Evolutionary conservation across 2,329 filamentous ascomycete genomes (phyloP).

Genomic region (Aspergillus persii): DNA sequence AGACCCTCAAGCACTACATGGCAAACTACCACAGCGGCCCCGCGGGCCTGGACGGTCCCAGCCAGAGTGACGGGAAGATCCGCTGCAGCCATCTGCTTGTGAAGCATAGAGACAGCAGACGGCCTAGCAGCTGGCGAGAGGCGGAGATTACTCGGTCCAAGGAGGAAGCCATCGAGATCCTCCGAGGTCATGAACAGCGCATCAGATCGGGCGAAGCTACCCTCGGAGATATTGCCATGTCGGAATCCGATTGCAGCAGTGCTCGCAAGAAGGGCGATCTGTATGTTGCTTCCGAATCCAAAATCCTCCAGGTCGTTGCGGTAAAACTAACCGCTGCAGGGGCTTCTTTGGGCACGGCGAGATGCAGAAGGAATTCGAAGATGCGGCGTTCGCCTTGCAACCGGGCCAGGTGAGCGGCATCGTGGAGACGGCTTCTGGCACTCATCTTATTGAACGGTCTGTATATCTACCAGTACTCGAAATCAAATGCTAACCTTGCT

Average conservation of each 20-base stretch:
- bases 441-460: slow-evolving; percentile 95
- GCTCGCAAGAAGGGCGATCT: slow-evolving; percentile 91
- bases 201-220: slow-evolving; percentile 69
- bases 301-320: not conserved
- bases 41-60: slow-evolving; percentile 29
- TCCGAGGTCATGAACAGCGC: slow-evolving; percentile 69
- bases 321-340: slow-evolving; percentile 38
- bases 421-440: slow-evolving; percentile 87
- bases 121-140: slow-evolving; percentile 91
- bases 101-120: slow-evolving; percentile 85
- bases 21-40: slow-evolving; percentile 72
- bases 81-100: slow-evolving; percentile 88
- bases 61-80: slow-evolving; percentile 73
- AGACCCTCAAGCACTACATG: slow-evolving; percentile 94
- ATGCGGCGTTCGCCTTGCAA: slow-evolving; percentile 86
- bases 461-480: slow-evolving; percentile 18
- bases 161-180: slow-evolving; percentile 77
- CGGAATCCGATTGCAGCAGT: slow-evolving; percentile 93
- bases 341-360: slow-evolving; percentile 92
- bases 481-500: not conserved
- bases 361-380: slow-evolving; percentile 99
- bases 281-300: slow-evolving; percentile 45
- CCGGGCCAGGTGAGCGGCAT: slow-evolving; percentile 82
- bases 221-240: slow-evolving; percentile 79
- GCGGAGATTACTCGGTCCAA: slow-evolving; percentile 83